Conservation (phyloP, 805 yeast species). For the Yamadazyma sp. region DNA sequence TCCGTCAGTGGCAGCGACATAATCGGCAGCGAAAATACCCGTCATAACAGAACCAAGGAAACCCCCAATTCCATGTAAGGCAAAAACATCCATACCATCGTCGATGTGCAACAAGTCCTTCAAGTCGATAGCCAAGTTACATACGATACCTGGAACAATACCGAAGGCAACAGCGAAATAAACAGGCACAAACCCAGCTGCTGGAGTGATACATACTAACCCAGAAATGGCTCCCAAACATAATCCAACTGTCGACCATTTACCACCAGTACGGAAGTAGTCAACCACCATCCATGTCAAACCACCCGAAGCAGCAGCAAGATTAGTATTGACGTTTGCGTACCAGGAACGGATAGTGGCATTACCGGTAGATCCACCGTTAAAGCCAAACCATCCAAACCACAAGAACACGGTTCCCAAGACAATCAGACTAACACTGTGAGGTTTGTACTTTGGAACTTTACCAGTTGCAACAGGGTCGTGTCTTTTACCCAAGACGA, state of each 20-base stretch:
- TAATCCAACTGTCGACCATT: constrained; percentile 92
- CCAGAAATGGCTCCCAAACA: constrained; percentile 95
- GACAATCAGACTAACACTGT: constrained; percentile 85
- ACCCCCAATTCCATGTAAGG: constrained; percentile 94
- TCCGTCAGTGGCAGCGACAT: constrained; percentile 83
- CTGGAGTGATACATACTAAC: constrained; percentile 93
- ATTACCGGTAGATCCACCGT: constrained; percentile 97
- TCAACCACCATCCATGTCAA: constrained; percentile 93
- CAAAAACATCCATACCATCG: constrained; percentile 94
- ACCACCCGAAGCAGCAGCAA: constrained; percentile 93
- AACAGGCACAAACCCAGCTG: constrained; percentile 93
- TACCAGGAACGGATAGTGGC: constrained; percentile 92
- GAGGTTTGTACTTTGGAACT: constrained; percentile 90
- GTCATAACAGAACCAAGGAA: constrained; percentile 79
- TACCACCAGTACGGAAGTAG: constrained; percentile 78
- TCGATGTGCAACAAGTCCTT: constrained; percentile 74
- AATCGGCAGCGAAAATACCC: constrained; percentile 90
- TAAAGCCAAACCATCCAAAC: constrained; percentile 99
- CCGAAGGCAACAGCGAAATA: constrained; percentile 88
- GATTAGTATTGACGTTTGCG: constrained; percentile 88
- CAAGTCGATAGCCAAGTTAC: constrained; percentile 84
- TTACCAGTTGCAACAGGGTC: constrained; percentile 69
- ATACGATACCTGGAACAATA: constrained; percentile 67
- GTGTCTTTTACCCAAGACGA: constrained; percentile 87
- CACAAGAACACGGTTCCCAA: constrained; percentile 92